These are phyloP conservation scores for Clavispora phyllophila DNA, from an alignment of 805 yeast species.

Conservation along the genomic window DNA sequence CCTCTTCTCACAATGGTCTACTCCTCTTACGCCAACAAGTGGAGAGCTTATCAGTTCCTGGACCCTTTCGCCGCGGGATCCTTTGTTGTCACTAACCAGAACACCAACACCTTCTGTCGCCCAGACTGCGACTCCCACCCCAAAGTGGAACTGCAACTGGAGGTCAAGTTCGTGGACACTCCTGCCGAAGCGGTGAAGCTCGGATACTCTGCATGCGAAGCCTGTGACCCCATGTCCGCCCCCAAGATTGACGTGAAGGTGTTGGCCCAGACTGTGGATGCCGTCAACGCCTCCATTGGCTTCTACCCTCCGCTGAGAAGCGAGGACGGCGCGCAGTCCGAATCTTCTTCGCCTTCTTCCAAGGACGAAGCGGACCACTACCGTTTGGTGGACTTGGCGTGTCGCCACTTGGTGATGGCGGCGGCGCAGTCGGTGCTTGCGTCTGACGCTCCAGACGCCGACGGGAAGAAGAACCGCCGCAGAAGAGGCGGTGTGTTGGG, in stretches of 20 bases:
- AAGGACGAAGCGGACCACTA: slow-evolving; percentile 66
- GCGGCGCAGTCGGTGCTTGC: slow-evolving; percentile 45
- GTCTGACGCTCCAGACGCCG: slow-evolving; percentile 4
- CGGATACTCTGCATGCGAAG: slow-evolving; percentile 49
- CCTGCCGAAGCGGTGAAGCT: slow-evolving; percentile 36
- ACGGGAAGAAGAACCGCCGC: slow-evolving; percentile 38
- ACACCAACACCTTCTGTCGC: slow-evolving; percentile 47
- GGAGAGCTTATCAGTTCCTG: slow-evolving; percentile 61
- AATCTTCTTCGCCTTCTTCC: slow-evolving; percentile 24
- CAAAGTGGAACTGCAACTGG: slow-evolving; percentile 38
- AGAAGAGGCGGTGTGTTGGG: slow-evolving; percentile 78
- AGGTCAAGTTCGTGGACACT: slow-evolving; percentile 41
- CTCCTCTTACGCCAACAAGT: slow-evolving; percentile 41
- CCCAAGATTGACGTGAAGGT: slow-evolving; percentile 45
- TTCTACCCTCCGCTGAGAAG: slow-evolving; percentile 48
- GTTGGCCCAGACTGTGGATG: slow-evolving; percentile 45
- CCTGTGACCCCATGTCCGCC: slow-evolving; percentile 48
- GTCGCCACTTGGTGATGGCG: slow-evolving; percentile 78
- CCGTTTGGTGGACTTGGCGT: slow-evolving; percentile 68
- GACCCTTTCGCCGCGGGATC: slow-evolving; percentile 63
- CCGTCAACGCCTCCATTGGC: slow-evolving; percentile 54
- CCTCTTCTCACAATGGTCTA: slow-evolving; percentile 30
- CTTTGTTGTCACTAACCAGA: slow-evolving; percentile 48
- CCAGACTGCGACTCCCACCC: slow-evolving; percentile 61
- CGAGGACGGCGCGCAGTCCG: slow-evolving; percentile 30